These are phyloP conservation scores for Fusarium sp. DNA, from an alignment of 2,329 filamentous ascomycete genomes.

Conservation along the genomic window DNA sequence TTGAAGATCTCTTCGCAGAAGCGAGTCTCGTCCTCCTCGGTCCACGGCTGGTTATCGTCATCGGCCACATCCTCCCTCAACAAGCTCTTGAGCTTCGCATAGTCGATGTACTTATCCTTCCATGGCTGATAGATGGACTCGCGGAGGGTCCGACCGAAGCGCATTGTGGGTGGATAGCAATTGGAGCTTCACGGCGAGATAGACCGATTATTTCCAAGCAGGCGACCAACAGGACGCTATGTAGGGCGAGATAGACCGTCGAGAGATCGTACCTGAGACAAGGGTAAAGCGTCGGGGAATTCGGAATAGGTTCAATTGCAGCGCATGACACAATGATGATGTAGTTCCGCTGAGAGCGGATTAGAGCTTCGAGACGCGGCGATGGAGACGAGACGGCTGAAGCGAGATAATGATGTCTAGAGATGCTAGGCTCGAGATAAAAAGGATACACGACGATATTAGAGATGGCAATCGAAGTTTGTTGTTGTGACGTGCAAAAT, in stretches of 20 bases:
- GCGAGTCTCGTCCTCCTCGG: conserved; percentile 89
- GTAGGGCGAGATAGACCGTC: neutral
- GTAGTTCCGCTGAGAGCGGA: conserved; percentile 5
- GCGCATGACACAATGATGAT: conserved; percentile 37
- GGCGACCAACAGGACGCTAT: conserved; percentile 1
- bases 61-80: conserved; percentile 80
- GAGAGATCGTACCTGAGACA: neutral
- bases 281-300: neutral
- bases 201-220: conserved; percentile 17
- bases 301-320: conserved; percentile 10
- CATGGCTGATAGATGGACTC: conserved; percentile 85
- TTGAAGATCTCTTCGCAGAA: conserved; percentile 98
- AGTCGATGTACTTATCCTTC: conserved; percentile 96
- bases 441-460: neutral
- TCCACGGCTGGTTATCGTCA: conserved; percentile 77
- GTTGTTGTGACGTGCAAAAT: conserved; percentile 1
- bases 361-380: conserved; percentile 14
- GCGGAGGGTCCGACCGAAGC: conserved; percentile 90
- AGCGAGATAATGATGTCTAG: neutral
- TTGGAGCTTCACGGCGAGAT: conserved; percentile 1
- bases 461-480: neutral
- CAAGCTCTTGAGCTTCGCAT: conserved; percentile 89
- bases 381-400: neutral
- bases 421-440: neutral
- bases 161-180: conserved; percentile 68